phyloP scores from a whole-genome alignment of 2,329 filamentous ascomycete species.

The Ascocoryne sarcoides region DNA sequence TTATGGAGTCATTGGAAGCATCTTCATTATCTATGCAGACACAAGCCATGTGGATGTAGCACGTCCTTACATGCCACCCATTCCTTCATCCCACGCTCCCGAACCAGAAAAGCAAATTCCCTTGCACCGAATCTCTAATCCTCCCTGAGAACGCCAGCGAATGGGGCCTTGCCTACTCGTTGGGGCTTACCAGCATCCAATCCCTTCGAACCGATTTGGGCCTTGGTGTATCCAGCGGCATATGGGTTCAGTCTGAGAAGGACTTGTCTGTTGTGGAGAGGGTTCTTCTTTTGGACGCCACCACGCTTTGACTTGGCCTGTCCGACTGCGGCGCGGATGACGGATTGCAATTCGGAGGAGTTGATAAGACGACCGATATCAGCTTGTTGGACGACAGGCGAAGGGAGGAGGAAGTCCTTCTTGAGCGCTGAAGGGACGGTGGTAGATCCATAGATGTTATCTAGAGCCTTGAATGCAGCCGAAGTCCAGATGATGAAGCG shows the following conservation, averaged over 20 bases:
- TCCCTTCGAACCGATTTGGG: slow-evolving; percentile 69
- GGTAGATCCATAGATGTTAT: slow-evolving; percentile 93
- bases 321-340: slow-evolving; percentile 86
- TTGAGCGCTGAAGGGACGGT: slow-evolving; percentile 84
- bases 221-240: slow-evolving; percentile 80
- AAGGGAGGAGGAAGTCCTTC: slow-evolving; percentile 97
- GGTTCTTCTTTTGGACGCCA: slow-evolving; percentile 99
- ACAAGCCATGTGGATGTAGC: not conserved
- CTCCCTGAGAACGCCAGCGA: slow-evolving; percentile 39
- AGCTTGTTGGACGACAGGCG: slow-evolving; percentile 85
- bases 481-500: slow-evolving; percentile 99
- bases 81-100: slow-evolving; percentile 6
- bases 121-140: slow-evolving; percentile 33
- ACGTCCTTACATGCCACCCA: slow-evolving; percentile 1
- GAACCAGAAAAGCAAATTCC: slow-evolving; percentile 12
- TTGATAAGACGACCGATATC: slow-evolving; percentile 98
- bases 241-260: slow-evolving; percentile 98
- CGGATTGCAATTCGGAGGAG: slow-evolving; percentile 96
- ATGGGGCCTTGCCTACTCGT: slow-evolving; percentile 25
- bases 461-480: slow-evolving; percentile 88
- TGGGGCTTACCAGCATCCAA: slow-evolving; percentile 52
- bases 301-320: slow-evolving; percentile 81
- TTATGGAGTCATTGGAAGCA: not conserved
- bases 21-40: not conserved
- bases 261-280: slow-evolving; percentile 97